phyloP scores from a whole-genome alignment of 208 protist genomes.

The Trypanosomatidae sp. region DNA sequence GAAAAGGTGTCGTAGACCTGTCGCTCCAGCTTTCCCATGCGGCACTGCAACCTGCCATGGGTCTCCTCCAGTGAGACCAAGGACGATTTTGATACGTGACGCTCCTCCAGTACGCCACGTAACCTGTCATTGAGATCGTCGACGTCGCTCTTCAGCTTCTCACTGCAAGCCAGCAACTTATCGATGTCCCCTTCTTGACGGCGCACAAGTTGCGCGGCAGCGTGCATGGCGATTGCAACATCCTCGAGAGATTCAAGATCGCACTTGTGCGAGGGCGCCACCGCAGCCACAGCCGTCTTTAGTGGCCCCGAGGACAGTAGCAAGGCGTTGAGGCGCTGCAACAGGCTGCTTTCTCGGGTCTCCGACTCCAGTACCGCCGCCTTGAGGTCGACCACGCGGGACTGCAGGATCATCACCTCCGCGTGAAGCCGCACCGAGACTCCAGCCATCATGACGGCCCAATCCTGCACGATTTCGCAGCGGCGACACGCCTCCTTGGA shows the following conservation, averaged over 20 bases:
- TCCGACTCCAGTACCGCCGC: not conserved
- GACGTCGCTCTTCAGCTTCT: not conserved
- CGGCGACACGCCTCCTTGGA: conserved; percentile 8
- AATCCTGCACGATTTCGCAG: conserved; percentile 14
- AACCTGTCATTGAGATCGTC: not conserved
- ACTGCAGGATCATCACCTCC: not conserved
- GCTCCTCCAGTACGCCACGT: not conserved
- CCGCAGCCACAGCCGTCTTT: not conserved
- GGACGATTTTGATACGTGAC: not conserved
- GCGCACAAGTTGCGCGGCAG: not conserved
- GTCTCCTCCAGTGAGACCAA: not conserved
- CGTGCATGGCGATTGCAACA: not conserved
- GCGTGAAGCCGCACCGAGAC: not conserved
- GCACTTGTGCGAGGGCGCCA: not conserved
- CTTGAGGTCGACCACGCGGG: not conserved
- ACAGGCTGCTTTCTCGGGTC: not conserved
- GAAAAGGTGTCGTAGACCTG: not conserved
- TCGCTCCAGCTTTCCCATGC: not conserved
- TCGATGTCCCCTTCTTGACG: not conserved
- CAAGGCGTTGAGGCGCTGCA: conserved; percentile 2
- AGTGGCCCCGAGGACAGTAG: conserved; percentile 3
- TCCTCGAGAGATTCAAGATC: conserved; percentile 5
- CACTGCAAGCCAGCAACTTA: not conserved
- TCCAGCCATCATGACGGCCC: conserved; percentile 1
- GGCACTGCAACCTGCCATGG: not conserved